A percentile compares a stretch with the other conserved stretches of the same genome.
These are phyloP conservation scores for Paratinospora sagittata DNA, from an alignment of 164 flowering plant species.

Conservation along the genomic window DNA sequence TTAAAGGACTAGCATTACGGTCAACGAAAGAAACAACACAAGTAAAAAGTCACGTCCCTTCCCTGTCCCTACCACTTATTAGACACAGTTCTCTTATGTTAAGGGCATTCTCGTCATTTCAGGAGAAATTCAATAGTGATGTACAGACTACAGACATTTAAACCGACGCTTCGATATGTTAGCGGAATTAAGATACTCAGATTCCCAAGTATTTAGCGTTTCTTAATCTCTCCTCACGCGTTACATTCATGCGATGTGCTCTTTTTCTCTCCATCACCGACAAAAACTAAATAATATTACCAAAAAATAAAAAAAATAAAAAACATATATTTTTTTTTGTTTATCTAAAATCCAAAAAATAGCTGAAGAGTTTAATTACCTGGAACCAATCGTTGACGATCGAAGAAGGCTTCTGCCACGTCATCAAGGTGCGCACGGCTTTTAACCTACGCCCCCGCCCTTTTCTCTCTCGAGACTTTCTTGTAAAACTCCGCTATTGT, in stretches of 20 bases:
- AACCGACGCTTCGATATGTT: background rate
- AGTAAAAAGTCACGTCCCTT: too few species aligned
- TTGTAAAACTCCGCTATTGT: background rate
- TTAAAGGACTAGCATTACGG: too few species aligned
- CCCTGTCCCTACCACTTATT: too few species aligned
- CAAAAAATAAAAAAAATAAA: background rate
- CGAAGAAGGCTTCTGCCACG: conserved; percentile 11
- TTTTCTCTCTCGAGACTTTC: background rate
- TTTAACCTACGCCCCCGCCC: conserved; percentile 11
- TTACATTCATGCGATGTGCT: background rate
- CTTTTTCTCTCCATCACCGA: background rate
- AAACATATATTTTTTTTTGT: too few species aligned
- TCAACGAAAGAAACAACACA: too few species aligned
- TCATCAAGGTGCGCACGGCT: conserved; percentile 3
- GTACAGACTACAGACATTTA: conserved; percentile 2
- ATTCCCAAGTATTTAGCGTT: conserved; percentile 1
- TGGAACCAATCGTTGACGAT: conserved; percentile 15
- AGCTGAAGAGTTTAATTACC: background rate
- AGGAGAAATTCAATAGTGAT: background rate
- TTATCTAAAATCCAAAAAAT: background rate
- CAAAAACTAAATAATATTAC: background rate
- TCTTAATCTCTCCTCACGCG: background rate
- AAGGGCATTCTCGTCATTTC: too few species aligned
- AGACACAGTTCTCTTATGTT: too few species aligned
- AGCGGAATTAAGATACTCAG: background rate